phyloP scores from a whole-genome alignment of 2,329 filamentous ascomycete genomes.

The Allantophomopsis cytisporea region DNA sequence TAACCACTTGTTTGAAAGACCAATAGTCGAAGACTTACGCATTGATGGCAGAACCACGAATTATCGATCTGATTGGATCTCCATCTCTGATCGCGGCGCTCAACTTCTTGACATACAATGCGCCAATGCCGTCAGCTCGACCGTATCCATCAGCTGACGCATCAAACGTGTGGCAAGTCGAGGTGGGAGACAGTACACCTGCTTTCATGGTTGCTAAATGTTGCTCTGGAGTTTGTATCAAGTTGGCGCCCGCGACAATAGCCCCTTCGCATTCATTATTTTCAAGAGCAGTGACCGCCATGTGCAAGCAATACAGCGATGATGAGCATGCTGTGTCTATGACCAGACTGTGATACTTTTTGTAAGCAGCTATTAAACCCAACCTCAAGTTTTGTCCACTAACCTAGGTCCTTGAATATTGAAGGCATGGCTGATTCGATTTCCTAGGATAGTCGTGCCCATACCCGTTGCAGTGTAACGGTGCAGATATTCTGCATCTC shows the following conservation, averaged over 20 bases:
- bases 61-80: constrained; percentile 41
- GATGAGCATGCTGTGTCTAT: constrained; percentile 45
- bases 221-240: constrained; percentile 6
- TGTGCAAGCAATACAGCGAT: constrained; percentile 38
- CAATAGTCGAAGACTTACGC: too few relatives aligned
- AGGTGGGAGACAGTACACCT: constrained; percentile 20
- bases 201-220: constrained; percentile 6
- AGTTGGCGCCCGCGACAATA: constrained; percentile 8
- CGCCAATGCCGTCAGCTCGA: constrained; percentile 45
- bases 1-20: too few relatives aligned
- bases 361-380: too few relatives aligned
- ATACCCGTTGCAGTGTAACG: constrained; percentile 19
- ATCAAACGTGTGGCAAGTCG: constrained; percentile 43
- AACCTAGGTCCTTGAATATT: constrained; percentile 21
- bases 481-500: constrained; percentile 14
- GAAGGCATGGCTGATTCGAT: constrained; percentile 23
- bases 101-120: constrained; percentile 43
- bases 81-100: constrained; percentile 41
- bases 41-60: constrained; percentile 38
- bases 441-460: constrained; percentile 21
- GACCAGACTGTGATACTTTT: too few relatives aligned
- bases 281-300: constrained; percentile 22
- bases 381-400: too few relatives aligned
- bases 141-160: constrained; percentile 47
- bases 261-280: constrained; percentile 1